These are phyloP conservation scores for Hordeum marinum DNA, from an alignment of 176 grass and related monocot species.

Conservation along the genomic window DNA sequence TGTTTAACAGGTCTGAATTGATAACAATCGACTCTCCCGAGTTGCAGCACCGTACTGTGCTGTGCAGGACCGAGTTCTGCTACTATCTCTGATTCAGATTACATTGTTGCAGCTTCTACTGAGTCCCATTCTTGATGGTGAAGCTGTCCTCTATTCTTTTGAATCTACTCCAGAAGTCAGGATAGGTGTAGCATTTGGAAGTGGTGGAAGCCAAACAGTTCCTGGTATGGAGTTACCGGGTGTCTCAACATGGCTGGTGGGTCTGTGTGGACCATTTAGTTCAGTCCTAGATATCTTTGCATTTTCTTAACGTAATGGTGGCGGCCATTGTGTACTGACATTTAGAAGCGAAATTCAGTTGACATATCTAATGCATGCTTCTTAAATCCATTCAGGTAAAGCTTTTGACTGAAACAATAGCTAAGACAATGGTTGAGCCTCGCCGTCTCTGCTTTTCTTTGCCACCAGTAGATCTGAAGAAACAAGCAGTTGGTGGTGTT, in stretches of 20 bases:
- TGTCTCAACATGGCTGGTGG: conserved; percentile 92
- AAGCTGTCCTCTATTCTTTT: conserved; percentile 96
- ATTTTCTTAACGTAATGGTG: background rate
- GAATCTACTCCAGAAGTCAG: conserved; percentile 82
- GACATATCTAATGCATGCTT: conserved; percentile 8
- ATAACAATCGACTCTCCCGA: background rate
- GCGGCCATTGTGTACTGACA: background rate
- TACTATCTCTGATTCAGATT: conserved; percentile 15
- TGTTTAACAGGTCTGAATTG: background rate
- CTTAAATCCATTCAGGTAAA: conserved; percentile 62
- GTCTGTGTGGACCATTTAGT: conserved; percentile 31
- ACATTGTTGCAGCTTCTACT: conserved; percentile 66
- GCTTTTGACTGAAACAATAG: conserved; percentile 83
- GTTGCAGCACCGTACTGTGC: background rate
- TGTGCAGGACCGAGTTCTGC: conserved; percentile 9
- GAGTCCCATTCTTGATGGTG: conserved; percentile 93
- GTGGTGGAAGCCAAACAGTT: conserved; percentile 69
- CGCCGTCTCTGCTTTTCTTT: conserved; percentile 81
- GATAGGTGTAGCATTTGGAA: conserved; percentile 95
- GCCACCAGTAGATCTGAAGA: conserved; percentile 75
- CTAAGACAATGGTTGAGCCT: conserved; percentile 86
- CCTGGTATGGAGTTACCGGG: conserved; percentile 88
- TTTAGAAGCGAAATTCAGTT: conserved; percentile 4
- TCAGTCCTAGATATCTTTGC: conserved; percentile 1
- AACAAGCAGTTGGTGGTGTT: conserved; percentile 66